Conservation (phyloP, 768 basidiomycete genomes). For the Pisolithus tinctorius region DNA sequence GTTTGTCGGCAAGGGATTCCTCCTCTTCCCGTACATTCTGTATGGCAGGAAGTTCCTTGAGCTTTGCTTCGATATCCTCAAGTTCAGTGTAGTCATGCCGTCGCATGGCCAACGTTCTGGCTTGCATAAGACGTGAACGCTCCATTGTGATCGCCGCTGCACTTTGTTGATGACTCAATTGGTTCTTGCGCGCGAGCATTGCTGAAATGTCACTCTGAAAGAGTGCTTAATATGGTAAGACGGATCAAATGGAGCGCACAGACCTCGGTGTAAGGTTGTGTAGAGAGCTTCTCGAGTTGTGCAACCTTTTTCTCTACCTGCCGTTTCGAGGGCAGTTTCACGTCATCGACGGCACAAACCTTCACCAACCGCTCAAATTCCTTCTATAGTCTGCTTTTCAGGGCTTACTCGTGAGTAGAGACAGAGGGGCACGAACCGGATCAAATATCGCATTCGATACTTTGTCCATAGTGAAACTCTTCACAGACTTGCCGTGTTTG, state of each 20-base stretch:
- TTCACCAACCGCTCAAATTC: conserved; percentile 62
- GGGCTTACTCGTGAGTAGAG: conserved; percentile 2
- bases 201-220: conserved; percentile 71
- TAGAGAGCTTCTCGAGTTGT: conserved; percentile 52
- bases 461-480: conserved; percentile 71
- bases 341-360: conserved; percentile 41
- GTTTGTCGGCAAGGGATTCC: conserved; percentile 36
- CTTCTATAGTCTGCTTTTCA: conserved; percentile 37
- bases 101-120: conserved; percentile 65
- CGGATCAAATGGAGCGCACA: conserved; percentile 6
- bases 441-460: conserved; percentile 71
- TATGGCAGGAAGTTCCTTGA: conserved; percentile 43
- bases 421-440: conserved; percentile 39
- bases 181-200: conserved; percentile 67
- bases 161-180: conserved; percentile 30
- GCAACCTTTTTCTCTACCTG: conserved; percentile 59
- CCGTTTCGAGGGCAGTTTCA: conserved; percentile 62
- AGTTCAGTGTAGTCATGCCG: conserved; percentile 67
- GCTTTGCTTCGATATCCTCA: conserved; percentile 51
- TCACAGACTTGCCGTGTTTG: conserved; percentile 64
- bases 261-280: conserved; percentile 77
- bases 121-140: conserved; percentile 60
- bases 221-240: conserved; percentile 6
- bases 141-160: conserved; percentile 40
- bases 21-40: conserved; percentile 19